Base-by-base conservation (phyloP, 2,329 filamentous ascomycete genomes). In the Calonectria henricotiae region DNA sequence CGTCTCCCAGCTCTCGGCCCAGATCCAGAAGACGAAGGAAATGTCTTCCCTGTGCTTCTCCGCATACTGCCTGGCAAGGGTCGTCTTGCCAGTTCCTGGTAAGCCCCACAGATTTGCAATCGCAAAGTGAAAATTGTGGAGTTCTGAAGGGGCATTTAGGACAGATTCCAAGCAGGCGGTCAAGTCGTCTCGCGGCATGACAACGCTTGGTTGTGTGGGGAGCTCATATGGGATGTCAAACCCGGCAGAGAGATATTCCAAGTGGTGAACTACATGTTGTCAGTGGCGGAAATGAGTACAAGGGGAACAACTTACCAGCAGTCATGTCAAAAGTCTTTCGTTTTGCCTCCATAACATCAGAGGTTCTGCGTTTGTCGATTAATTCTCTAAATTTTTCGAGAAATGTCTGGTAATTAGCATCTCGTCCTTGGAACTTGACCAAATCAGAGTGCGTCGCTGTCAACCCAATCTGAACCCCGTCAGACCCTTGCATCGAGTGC, bases 1-100 rank as follows among this genome's bases (percentile, higher is more conserved):
- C 5, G 67, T 69, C 62, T 69, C 67, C 67, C 67, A 69, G 37
- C 67, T 65, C 39, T 69, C 67, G 13, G 67, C 67, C 61, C 61
- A 60, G 51, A 69, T 61, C 67, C 67, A 69, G 47, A 64, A 69
- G 27, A 69, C 67, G 7, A 69, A 69, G 11, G 67, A 69, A 27
- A 65, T 11, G 1, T 69, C 62, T 23, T 51, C 35, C 20, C 17
- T 51, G 54, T 69, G 51, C 35, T 51, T 65, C 51, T 69, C 67
- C 13, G 67, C 67, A 46, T 61, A 69, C 9, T 60, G 25, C n/a
- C 62, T 64, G 7, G 67, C 67, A 30, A 69, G 30, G 2, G 67
- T 69, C n/a, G 67, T 69, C 67, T 69, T 69, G 43, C 67, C 67
- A 11, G 67, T 69, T 27, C 67, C 67, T 17, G 67, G 67, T 11